These are phyloP conservation scores for Botrytis squamosa DNA, from an alignment of 2,329 filamentous ascomycete genomes.

Conservation along the genomic window DNA sequence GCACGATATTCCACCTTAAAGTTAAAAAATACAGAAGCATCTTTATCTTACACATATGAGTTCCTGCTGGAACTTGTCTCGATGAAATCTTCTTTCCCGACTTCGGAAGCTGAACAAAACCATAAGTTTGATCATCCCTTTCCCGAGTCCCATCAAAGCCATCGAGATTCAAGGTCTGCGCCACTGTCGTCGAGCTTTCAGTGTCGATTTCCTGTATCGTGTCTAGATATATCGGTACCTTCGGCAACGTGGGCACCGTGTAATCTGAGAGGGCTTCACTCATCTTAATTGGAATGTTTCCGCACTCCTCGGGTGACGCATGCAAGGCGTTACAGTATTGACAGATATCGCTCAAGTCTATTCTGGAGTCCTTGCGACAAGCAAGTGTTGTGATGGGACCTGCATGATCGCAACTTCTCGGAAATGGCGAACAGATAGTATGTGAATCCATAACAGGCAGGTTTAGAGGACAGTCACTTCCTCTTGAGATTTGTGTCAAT, in stretches of 20 bases:
- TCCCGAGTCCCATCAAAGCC: conserved; percentile 5
- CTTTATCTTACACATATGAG: background rate
- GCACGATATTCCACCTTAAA: background rate
- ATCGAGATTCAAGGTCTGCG: background rate
- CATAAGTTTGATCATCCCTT: background rate
- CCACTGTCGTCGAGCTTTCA: background rate
- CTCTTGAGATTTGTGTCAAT: background rate
- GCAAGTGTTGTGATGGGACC: background rate
- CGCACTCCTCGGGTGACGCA: background rate
- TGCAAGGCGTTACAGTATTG: background rate
- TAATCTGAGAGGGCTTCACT: background rate
- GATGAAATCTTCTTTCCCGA: background rate
- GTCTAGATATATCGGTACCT: background rate
- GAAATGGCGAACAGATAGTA: background rate
- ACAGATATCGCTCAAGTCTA: background rate
- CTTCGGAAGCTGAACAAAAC: background rate
- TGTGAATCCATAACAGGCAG: conserved; percentile 5
- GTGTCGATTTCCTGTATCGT: background rate
- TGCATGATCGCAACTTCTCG: background rate
- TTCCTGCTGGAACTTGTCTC: background rate
- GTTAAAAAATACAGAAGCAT: background rate
- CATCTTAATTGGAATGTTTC: conserved; percentile 2
- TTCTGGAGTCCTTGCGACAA: background rate
- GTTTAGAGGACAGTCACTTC: background rate
- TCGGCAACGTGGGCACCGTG: background rate